Evolutionary conservation across 2,329 filamentous ascomycete genomes (phyloP).

Genomic region (Phaeosphaeria sp.): DNA sequence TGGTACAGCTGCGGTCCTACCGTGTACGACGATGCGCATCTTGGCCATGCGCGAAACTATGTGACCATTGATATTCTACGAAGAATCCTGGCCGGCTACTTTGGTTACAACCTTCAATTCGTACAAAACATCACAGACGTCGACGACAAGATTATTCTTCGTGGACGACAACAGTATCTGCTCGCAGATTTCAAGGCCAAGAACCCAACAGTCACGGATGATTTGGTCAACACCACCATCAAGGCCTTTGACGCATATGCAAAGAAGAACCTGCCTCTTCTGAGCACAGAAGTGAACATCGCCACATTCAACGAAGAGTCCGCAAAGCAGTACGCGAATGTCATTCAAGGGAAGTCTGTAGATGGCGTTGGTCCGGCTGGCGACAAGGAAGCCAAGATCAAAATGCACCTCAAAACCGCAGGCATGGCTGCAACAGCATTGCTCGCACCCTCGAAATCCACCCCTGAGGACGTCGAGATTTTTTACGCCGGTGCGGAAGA

Average conservation of each 20-base stretch:
- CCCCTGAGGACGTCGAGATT: conserved; percentile 44
- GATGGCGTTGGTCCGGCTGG: conserved; percentile 63
- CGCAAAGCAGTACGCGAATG: conserved; percentile 60
- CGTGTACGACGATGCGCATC: conserved; percentile 80
- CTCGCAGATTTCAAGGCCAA: conserved; percentile 70
- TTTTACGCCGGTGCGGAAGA: conserved; percentile 69
- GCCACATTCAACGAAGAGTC: conserved; percentile 57
- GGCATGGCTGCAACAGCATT: conserved; percentile 62
- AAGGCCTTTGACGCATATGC: conserved; percentile 64
- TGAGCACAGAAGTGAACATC: conserved; percentile 54
- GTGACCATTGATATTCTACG: conserved; percentile 88
- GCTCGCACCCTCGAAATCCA: conserved; percentile 34
- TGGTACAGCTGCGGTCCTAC: conserved; percentile 95
- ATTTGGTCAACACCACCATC: conserved; percentile 58
- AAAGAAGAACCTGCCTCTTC: conserved; percentile 71
- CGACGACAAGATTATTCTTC: conserved; percentile 65
- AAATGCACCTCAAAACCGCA: conserved; percentile 81
- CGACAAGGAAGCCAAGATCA: conserved; percentile 84
- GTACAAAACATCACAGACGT: conserved; percentile 88
- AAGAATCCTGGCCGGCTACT: conserved; percentile 82
- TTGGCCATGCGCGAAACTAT: conserved; percentile 89
- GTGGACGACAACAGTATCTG: conserved; percentile 78
- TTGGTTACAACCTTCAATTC: conserved; percentile 81
- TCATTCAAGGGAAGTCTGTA: conserved; percentile 63
- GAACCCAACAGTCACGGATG: conserved; percentile 52